Conservation (phyloP, 768 basidiomycete species). For the Russula foetens region DNA sequence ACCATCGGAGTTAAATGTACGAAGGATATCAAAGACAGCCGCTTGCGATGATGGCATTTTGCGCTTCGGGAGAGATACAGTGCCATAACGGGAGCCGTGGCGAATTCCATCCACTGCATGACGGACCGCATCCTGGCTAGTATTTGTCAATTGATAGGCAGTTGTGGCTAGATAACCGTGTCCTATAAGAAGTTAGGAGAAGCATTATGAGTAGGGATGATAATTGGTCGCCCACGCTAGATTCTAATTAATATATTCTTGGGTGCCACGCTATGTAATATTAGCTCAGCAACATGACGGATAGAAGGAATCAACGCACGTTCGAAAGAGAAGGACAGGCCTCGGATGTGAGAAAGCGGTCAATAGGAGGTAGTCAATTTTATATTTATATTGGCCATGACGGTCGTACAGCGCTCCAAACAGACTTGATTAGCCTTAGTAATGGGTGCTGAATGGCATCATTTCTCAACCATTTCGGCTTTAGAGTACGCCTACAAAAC, state of each 20-base stretch:
- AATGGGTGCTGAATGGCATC: no score
- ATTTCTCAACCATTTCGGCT: no score
- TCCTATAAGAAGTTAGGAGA: conserved; percentile 31
- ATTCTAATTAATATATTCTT: conserved; percentile 15
- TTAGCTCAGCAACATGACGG: neutral
- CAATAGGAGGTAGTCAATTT: neutral
- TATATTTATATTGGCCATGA: conserved; percentile 9
- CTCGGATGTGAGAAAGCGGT: neutral
- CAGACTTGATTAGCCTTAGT: neutral
- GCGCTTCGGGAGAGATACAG: conserved; percentile 62
- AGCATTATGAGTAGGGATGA: neutral
- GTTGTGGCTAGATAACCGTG: conserved; percentile 28
- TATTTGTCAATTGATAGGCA: conserved; percentile 29
- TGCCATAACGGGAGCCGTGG: conserved; percentile 59
- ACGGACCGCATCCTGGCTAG: conserved; percentile 26
- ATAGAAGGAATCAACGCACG: neutral
- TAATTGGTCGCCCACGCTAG: neutral
- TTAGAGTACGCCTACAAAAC: no score
- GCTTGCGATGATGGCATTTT: conserved; percentile 42
- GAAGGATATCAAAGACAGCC: neutral
- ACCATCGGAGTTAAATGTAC: neutral
- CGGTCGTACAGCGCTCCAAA: neutral
- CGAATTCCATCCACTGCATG: conserved; percentile 28
- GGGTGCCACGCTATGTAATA: conserved; percentile 11
- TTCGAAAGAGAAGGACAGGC: conserved; percentile 12